A percentile compares a stretch with the other conserved stretches of the same genome.
phyloP scores from a whole-genome alignment of 2,329 filamentous ascomycete genomes.

The Talaromyces sp. region DNA sequence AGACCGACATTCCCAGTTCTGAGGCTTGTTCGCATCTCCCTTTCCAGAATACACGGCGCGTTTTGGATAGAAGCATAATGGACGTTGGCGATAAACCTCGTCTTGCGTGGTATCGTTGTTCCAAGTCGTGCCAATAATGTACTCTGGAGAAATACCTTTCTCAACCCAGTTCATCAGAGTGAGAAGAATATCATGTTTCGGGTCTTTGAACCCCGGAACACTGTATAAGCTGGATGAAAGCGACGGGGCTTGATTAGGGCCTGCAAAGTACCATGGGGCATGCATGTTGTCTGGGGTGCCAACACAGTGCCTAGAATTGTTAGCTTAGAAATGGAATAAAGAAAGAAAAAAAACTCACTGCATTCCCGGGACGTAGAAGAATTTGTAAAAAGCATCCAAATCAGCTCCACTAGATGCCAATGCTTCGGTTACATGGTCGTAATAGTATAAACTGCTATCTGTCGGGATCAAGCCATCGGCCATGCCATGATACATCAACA shows the following conservation, averaged over 20 bases:
- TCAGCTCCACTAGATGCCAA: neutral
- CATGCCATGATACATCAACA: constrained; percentile 16
- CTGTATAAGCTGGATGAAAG: neutral
- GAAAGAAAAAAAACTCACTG: neutral
- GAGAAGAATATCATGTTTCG: constrained; percentile 15
- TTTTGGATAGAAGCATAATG: constrained; percentile 9
- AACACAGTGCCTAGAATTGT: constrained; percentile 2
- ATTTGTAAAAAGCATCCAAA: constrained; percentile 2
- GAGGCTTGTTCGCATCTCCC: constrained; percentile 4
- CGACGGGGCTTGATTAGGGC: neutral
- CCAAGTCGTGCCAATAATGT: constrained; percentile 16
- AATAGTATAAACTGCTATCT: neutral
- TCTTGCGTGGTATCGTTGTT: constrained; percentile 2
- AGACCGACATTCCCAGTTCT: constrained; percentile 2
- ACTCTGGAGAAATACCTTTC: constrained; percentile 13
- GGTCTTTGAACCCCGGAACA: constrained; percentile 6
- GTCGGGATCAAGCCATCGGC: constrained; percentile 9
- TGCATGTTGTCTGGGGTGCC: constrained; percentile 6
- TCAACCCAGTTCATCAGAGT: constrained; percentile 19
- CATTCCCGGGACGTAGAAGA: constrained; percentile 5
- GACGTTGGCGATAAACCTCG: constrained; percentile 3
- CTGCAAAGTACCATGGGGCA: constrained; percentile 10
- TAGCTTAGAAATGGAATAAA: neutral
- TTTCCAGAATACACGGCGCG: constrained; percentile 6
- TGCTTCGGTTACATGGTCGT: neutral